A percentile compares a stretch with the other conserved stretches of the same genome.
Evolutionary conservation across 108 stramenopile genomes (phyloP).

Genomic region (Skeletonema potamos): DNA sequence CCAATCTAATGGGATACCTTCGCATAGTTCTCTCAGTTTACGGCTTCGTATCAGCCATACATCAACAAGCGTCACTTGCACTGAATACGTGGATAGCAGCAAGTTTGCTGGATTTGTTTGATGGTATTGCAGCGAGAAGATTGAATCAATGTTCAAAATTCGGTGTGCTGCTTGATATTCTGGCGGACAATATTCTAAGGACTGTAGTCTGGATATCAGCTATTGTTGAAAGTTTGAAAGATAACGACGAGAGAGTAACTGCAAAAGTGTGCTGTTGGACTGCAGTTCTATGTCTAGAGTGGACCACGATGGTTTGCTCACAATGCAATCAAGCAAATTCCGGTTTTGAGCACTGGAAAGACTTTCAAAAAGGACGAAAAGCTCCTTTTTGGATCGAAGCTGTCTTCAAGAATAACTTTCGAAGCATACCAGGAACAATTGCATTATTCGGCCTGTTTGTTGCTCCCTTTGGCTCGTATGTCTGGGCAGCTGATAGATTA

Average conservation of each 20-base stretch:
- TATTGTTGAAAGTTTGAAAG: slow-evolving; percentile 1
- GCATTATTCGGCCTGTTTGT: slow-evolving; percentile 58
- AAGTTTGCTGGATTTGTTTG: slow-evolving; percentile 54
- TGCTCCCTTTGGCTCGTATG: slow-evolving; percentile 30
- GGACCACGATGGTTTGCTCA: slow-evolving; percentile 62
- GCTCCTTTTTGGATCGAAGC: slow-evolving; percentile 50
- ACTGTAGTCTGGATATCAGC: slow-evolving; percentile 57
- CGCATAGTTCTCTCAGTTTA: slow-evolving; percentile 52
- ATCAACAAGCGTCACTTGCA: slow-evolving; percentile 23
- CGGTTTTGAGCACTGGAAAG: slow-evolving; percentile 25
- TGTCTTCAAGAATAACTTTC: slow-evolving; percentile 65
- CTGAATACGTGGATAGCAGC: slow-evolving; percentile 50
- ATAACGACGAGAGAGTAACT: slow-evolving; percentile 9
- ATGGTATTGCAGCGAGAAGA: slow-evolving; percentile 55
- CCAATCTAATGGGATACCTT: slow-evolving; percentile 60
- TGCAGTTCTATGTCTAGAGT: slow-evolving; percentile 54
- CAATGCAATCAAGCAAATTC: slow-evolving; percentile 43
- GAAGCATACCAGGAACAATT: slow-evolving; percentile 34
- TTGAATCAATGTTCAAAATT: slow-evolving; percentile 63
- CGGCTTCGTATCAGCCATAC: slow-evolving; percentile 32
- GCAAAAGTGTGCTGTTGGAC: not conserved
- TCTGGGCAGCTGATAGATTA: slow-evolving; percentile 22
- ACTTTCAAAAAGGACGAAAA: slow-evolving; percentile 11
- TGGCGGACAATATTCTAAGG: slow-evolving; percentile 62
- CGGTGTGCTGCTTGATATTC: slow-evolving; percentile 61